Percentiles rank a stretch among this genome's conserved stretches.
These are phyloP conservation scores for Pyricularia grisea DNA, from an alignment of 2,329 filamentous ascomycete species.

Conservation along the genomic window DNA sequence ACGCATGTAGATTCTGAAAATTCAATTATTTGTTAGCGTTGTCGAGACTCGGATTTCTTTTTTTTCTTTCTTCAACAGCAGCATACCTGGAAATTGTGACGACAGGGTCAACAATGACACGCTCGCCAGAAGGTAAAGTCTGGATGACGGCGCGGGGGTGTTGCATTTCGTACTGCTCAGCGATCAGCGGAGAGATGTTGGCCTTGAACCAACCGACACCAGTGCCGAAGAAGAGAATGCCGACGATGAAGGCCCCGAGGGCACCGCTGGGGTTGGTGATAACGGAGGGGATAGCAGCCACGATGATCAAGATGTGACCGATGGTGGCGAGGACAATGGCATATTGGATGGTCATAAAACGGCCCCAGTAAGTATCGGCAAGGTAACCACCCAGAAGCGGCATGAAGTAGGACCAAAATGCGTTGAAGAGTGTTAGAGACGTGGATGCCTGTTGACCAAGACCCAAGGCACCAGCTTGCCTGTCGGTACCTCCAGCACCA, in stretches of 20 bases:
- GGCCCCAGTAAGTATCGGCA: slow-evolving; percentile 63
- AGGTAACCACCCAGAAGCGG: slow-evolving; percentile 31
- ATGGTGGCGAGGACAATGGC: slow-evolving; percentile 56
- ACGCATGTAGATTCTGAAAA: slow-evolving; percentile 53
- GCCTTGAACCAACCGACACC: slow-evolving; percentile 76
- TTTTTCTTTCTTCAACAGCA: not conserved
- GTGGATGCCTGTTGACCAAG: slow-evolving; percentile 48
- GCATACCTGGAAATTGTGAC: slow-evolving; percentile 43
- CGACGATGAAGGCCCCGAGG: slow-evolving; percentile 60
- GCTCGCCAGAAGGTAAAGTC: slow-evolving; percentile 46
- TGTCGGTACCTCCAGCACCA: slow-evolving; percentile 30
- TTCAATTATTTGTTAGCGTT: not conserved
- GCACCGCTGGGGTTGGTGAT: slow-evolving; percentile 48
- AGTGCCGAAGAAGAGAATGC: slow-evolving; percentile 41
- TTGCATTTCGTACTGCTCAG: slow-evolving; percentile 52
- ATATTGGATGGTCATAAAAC: slow-evolving; percentile 63
- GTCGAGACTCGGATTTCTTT: not conserved
- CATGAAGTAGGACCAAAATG: slow-evolving; percentile 40
- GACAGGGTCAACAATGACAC: slow-evolving; percentile 61
- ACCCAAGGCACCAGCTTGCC: slow-evolving; percentile 42
- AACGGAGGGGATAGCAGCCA: slow-evolving; percentile 53
- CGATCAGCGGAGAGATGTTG: slow-evolving; percentile 66
- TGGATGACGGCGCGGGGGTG: slow-evolving; percentile 48
- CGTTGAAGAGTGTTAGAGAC: slow-evolving; percentile 42
- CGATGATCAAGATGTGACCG: slow-evolving; percentile 57